Evolutionary conservation across 116 monocot genomes (phyloP).

Genomic region (Trichopus zeylanicus): DNA sequence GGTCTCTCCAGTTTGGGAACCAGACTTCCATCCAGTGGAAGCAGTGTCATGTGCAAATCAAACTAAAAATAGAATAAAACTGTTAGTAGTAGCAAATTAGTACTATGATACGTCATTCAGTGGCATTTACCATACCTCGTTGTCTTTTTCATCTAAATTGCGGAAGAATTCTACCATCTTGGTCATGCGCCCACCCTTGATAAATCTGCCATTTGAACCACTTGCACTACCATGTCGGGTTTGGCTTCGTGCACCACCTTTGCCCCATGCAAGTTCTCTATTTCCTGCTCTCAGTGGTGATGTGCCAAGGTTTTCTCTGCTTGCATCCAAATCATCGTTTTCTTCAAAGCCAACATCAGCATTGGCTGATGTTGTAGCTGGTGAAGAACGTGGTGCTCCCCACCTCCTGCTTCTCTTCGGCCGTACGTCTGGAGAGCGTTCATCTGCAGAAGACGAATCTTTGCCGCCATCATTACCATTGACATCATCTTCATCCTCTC

Average conservation of each 20-base stretch:
- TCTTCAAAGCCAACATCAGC: conserved; percentile 34
- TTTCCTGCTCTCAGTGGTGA: conserved; percentile 50
- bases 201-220: conserved; percentile 59
- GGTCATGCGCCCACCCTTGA: conserved; percentile 53
- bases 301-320: conserved; percentile 26
- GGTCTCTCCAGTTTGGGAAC: conserved; percentile 37
- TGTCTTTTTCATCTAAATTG: conserved; percentile 47
- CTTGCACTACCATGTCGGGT: conserved; percentile 61
- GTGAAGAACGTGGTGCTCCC: conserved; percentile 43
- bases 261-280: conserved; percentile 84
- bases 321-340: conserved; percentile 32
- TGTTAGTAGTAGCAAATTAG: too few relatives aligned
- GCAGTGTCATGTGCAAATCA: conserved; percentile 61
- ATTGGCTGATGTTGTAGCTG: conserved; percentile 33
- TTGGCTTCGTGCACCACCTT: conserved; percentile 82
- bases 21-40: conserved; percentile 47
- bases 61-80: conserved; percentile 53
- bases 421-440: conserved; percentile 54
- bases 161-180: conserved; percentile 67
- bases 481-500: conserved; percentile 68
- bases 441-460: conserved; percentile 68
- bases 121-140: conserved; percentile 44
- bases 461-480: conserved; percentile 46
- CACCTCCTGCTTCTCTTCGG: conserved; percentile 51
- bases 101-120: not conserved